phyloP scores from a whole-genome alignment of 306 rosid species.

The Dryas drummondii region DNA sequence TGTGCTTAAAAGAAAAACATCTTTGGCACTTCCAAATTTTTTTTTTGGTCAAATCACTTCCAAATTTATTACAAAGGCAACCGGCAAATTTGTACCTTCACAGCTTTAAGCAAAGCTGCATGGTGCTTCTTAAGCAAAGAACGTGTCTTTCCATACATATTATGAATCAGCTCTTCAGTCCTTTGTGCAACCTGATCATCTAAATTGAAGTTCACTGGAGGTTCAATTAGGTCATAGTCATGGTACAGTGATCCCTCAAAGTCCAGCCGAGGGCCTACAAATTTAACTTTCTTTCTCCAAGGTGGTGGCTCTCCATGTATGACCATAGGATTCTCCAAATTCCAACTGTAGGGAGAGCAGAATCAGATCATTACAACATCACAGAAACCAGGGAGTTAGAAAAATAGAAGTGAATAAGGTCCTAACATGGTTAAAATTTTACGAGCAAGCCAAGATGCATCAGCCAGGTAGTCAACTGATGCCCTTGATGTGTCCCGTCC shows the following conservation, averaged over 20 bases:
- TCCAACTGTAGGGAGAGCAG: conserved; percentile 61
- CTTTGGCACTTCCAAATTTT: neutral
- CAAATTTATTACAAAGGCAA: neutral
- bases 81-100: conserved; percentile 50
- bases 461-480: conserved; percentile 88
- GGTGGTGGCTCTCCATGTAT: conserved; percentile 96
- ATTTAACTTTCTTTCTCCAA: conserved; percentile 70
- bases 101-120: conserved; percentile 78
- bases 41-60: too few relatives aligned
- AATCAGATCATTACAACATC: conserved; percentile 17
- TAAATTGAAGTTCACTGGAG: conserved; percentile 78
- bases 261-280: conserved; percentile 91
- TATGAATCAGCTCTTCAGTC: conserved; percentile 64
- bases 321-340: conserved; percentile 91
- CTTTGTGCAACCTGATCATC: conserved; percentile 78
- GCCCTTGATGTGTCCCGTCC: conserved; percentile 91
- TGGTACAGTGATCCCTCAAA: conserved; percentile 93
- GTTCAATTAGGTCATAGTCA: conserved; percentile 66
- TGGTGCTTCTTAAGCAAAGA: conserved; percentile 77
- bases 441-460: conserved; percentile 99
- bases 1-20: neutral
- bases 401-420: conserved; percentile 16
- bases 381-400: conserved; percentile 17
- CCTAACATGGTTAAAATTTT: conserved; percentile 88
- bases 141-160: conserved; percentile 63